Base-by-base conservation (phyloP, 371 early-diverging fungal genomes). In the Lichtheimia hyalospora region DNA sequence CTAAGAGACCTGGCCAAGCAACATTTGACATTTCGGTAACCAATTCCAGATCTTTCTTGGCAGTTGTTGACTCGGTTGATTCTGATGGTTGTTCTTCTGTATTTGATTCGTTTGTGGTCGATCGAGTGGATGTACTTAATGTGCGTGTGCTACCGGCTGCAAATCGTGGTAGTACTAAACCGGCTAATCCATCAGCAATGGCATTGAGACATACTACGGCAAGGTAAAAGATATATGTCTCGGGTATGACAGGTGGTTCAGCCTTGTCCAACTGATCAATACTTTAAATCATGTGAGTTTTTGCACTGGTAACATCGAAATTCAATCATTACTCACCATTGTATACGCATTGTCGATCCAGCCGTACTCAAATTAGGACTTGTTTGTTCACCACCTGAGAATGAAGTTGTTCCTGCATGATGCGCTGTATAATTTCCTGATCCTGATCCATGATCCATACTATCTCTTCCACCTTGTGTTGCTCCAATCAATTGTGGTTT, bases 231-330 rank as follows among this genome's bases (percentile, higher is more conserved):
- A 92, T 70, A 61, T 98, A 98, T 0, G 88, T 88, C 3, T 94
- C 94, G 0, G 98, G 94, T 13, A 95, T 84, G 0, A 68, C 51
- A 4, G 98, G 98, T 3, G 96, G 91, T 3, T 96, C 96, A 15
- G 85, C 76, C 66, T 95, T 96, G 68, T 97, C 98, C 42, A 97
- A 81, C 71, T 94, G 95, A 73, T 94, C 94, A 50, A 95, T 81
- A 66, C 90, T 88, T 56, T 10, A 20, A 20, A 16, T 16, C 18
- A 23, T 20, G 20, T 54, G 24, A 34, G 34, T 34, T 20, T 13
- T 53, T 24, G 16, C 13, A 34, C 18, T 21, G 16, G 14, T 21
- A 10, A 23, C 3, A 27, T 10, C 34, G 10, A 28, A 34, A 34
- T 10, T 10, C 34, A 10, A 2, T 34, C 7, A n/a, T 52, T 10